Base-by-base conservation (phyloP, 768 basidiomycete species). In the Leccinum barrowsii region DNA sequence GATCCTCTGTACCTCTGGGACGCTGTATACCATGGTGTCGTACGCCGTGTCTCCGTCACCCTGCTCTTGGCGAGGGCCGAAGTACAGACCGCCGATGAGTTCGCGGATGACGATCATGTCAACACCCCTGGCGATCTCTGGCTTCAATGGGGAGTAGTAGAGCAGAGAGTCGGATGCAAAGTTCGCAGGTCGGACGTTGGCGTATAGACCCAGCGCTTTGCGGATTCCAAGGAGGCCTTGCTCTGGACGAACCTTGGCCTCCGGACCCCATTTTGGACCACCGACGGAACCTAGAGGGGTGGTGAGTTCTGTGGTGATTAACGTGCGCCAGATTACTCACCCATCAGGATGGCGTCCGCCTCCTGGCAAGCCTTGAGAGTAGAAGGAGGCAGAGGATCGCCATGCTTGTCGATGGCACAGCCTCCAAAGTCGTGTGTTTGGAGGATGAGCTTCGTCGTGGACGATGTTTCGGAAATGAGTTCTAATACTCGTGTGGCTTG, bases 261-360 rank as follows among this genome's bases (percentile, higher is more conserved):
- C 83, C 3, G 95, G 89, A 50, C 94, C 95, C 97, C 97, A 99
- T 75, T 98, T 98, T 13, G 97, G 97, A n/a, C 97, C 97, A 58
- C 97, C 97, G 64, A 98, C 91, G 19, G 96, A 89, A 64, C 96
- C 96, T 98, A 57, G 17, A n/a, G 17, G 21, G 21, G 44, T 34
- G 53, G 48, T 67, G 42, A 63, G 57, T 42, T 37, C 4, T 2
- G 19, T 19, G n/a, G 42, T 17, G 1, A 35, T 40, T 2, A 22
- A 15, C 26, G 21, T 7, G n/a, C n/a, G 44, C 52, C 30, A 22
- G 7, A 66, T 42, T n/a, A 5, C 81, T 51, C 66, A 94, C 97
- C 97, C 85, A 99, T 86, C 30, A 99, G 79, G 63, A 99, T 92
- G 15, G 96, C 97, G 76, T 98, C 96, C 4, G 96, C 95, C 68